phyloP scores from a whole-genome alignment of 495 filamentous ascomycete genomes.

The Penicillium parvum region DNA sequence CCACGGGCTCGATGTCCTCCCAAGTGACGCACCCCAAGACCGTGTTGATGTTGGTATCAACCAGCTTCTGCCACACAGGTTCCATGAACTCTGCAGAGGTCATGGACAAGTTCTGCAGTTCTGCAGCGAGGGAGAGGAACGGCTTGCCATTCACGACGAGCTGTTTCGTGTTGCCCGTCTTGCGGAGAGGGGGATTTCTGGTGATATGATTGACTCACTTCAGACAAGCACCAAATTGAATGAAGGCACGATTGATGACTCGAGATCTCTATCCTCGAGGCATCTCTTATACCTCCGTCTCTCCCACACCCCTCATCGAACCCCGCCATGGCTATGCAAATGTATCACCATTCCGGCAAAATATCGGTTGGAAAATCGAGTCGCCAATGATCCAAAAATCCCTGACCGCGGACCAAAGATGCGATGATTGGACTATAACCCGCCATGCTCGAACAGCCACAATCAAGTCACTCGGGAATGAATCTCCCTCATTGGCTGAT shows the following conservation, averaged over 20 bases:
- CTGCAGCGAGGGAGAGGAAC: slow-evolving; percentile 40
- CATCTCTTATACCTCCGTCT: not conserved
- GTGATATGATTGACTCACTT: not conserved
- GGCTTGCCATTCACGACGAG: slow-evolving; percentile 45
- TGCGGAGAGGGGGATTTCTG: slow-evolving; percentile 25
- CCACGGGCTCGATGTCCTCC: slow-evolving; percentile 46
- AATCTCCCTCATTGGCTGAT: slow-evolving; percentile 1
- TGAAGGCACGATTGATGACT: not conserved
- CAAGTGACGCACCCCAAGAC: slow-evolving; percentile 49
- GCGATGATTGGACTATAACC: slow-evolving; percentile 1
- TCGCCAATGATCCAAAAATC: not conserved
- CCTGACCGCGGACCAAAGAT: too few species aligned
- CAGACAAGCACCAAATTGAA: not conserved
- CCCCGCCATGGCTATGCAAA: not conserved
- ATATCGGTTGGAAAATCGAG: too few species aligned
- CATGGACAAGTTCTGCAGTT: slow-evolving; percentile 50
- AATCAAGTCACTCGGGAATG: slow-evolving; percentile 3
- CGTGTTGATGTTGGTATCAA: slow-evolving; percentile 42
- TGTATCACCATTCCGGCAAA: not conserved
- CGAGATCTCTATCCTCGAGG: not conserved
- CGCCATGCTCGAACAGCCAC: not conserved
- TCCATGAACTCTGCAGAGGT: slow-evolving; percentile 43
- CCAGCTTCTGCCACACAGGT: slow-evolving; percentile 40
- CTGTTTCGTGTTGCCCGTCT: slow-evolving; percentile 28
- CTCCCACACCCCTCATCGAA: not conserved